Evolutionary conservation across 257 asterid genomes (phyloP), one percentile per base, ranked within the genome.

Genomic region (Handroanthus guayacan): DNA sequence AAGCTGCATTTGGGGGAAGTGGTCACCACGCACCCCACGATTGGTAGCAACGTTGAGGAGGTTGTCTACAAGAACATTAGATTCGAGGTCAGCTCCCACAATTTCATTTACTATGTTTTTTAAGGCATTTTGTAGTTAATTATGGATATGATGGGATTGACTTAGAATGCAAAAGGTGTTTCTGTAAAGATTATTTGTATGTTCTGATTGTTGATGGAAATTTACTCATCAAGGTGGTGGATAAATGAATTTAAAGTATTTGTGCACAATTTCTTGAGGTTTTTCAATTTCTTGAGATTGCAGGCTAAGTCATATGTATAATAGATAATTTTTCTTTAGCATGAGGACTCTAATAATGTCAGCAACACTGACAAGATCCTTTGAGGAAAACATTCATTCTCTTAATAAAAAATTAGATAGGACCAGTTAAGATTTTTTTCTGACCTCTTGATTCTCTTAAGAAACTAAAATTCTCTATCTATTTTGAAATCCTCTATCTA

Each of bases 21-120:
- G 13, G 97, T 91, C 62, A 89, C 97, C 76, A 91, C 97, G 16
- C 91, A 87, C 36, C 97, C 97, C 55, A 91, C 97, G 8, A 90
- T 91, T 34, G 97, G 97, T 11, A 91, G 97, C 86, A 91, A 91
- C 74, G 95, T 91, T 12, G 97, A 91, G 84, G 95, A 91, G 84
- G 90, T 91, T 77, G 95, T 91, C 50, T 91, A 87, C 61, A 91
- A 91, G 79, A 91, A 91, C 80, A 91, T 91, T 12, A 83, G 91
- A 61, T 91, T 89, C 73, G 97, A 91, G 97, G 97, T 91, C 57
- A 41, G 51, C 36, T 63, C 41, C 58, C 72, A 18, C 12, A 10
- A 67, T 67, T 41, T 13, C 44, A 47, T 5, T 47, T 16, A 6
- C 60, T 54, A n/a, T 16, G 20, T n/a, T n/a, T 54, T 5, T 54